Percentiles rank a stretch among this genome's conserved stretches.
Evolutionary conservation across 805 yeast species (phyloP).

Genomic region (Maudiozyma bulderi): DNA sequence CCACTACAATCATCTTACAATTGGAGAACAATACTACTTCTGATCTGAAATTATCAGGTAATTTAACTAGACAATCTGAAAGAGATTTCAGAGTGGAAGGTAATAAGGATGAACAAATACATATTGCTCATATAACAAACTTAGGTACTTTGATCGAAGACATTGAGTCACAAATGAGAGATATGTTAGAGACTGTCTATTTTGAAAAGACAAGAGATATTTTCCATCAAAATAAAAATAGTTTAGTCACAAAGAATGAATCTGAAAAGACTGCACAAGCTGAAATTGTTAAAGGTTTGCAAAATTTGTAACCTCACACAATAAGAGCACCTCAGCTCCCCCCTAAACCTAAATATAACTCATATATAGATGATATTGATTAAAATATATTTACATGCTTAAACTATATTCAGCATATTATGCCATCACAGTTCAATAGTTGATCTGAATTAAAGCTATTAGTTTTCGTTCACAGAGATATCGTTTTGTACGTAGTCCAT

Average conservation of each 20-base stretch:
- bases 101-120: conserved; percentile 19
- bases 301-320: conserved; percentile 7
- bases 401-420: too few relatives aligned
- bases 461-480: too few relatives aligned
- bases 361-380: too few relatives aligned
- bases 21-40: conserved; percentile 28
- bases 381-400: too few relatives aligned
- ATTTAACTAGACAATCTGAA: conserved; percentile 74
- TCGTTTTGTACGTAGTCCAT: too few relatives aligned
- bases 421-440: too few relatives aligned
- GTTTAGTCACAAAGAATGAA: conserved; percentile 12
- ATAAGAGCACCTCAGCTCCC: too few relatives aligned
- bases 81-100: conserved; percentile 32
- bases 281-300: conserved; percentile 31
- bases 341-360: too few relatives aligned
- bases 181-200: conserved; percentile 83
- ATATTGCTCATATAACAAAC: conserved; percentile 71
- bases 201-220: conserved; percentile 92
- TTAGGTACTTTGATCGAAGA: conserved; percentile 82
- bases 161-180: conserved; percentile 77
- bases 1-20: conserved; percentile 81
- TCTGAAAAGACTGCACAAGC: conserved; percentile 25
- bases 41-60: conserved; percentile 59
- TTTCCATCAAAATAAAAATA: conserved; percentile 54
- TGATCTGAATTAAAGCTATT: too few relatives aligned